These are phyloP conservation scores for Yarrowia sp. DNA, from an alignment of 805 yeast species.

Conservation along the genomic window DNA sequence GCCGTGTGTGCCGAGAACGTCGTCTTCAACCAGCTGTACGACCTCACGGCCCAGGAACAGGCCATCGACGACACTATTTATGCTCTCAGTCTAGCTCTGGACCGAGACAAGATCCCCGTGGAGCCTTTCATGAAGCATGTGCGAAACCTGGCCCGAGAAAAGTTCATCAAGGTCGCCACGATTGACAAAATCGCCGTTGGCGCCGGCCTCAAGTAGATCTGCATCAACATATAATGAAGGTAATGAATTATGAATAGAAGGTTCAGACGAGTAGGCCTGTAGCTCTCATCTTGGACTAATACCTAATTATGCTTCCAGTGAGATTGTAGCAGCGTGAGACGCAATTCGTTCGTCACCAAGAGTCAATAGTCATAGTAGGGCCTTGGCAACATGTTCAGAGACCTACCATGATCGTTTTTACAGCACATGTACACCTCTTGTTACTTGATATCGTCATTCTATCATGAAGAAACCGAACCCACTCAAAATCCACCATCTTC, in stretches of 20 bases:
- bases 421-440: no score
- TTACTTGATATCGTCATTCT: no score
- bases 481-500: no score
- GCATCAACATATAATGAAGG: constrained; percentile 10
- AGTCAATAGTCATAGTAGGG: no score
- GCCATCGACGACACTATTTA: constrained; percentile 75
- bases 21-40: constrained; percentile 67
- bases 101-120: constrained; percentile 55
- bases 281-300: no score
- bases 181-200: constrained; percentile 51
- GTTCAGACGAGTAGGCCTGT: no score
- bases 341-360: no score
- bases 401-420: no score
- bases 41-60: constrained; percentile 66
- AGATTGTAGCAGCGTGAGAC: no score
- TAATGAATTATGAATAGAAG: constrained; percentile 11
- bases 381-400: no score
- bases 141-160: constrained; percentile 67
- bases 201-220: constrained; percentile 40
- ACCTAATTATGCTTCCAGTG: no score
- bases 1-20: constrained; percentile 59
- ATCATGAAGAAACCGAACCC: no score
- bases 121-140: constrained; percentile 57
- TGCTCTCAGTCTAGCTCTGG: constrained; percentile 63
- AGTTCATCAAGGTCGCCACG: constrained; percentile 61